Percentiles rank a stretch among this genome's conserved stretches.
These are phyloP conservation scores for Arthrobotrys sphaeroides DNA, from an alignment of 2,329 filamentous ascomycete genomes.

Conservation along the genomic window DNA sequence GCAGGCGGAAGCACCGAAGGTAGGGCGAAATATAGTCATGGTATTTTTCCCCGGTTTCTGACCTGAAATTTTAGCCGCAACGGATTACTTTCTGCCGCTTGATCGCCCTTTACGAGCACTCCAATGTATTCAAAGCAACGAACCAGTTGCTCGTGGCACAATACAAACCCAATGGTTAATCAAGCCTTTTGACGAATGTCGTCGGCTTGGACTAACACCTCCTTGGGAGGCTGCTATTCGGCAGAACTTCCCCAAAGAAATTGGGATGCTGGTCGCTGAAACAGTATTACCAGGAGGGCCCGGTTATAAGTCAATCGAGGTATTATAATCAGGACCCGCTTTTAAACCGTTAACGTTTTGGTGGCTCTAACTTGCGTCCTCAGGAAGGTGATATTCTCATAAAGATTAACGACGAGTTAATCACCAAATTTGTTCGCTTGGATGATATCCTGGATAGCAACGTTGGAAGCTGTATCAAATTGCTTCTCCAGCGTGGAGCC, in stretches of 20 bases:
- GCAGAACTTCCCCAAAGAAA: constrained; percentile 86
- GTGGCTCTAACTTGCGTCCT: constrained; percentile 29
- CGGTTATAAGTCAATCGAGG: constrained; percentile 81
- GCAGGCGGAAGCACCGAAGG: constrained; percentile 93
- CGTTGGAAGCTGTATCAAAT: constrained; percentile 78
- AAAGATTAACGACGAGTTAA: constrained; percentile 89
- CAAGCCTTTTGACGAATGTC: constrained; percentile 97
- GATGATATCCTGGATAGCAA: constrained; percentile 91
- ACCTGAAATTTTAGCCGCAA: constrained; percentile 71
- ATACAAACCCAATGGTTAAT: constrained; percentile 97
- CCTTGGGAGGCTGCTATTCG: constrained; percentile 88
- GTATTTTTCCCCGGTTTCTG: background rate
- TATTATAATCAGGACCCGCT: constrained; percentile 10
- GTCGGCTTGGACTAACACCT: constrained; percentile 82
- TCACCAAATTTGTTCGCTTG: constrained; percentile 90
- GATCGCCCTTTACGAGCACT: constrained; percentile 89
- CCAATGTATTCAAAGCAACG: constrained; percentile 80
- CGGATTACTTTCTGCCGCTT: constrained; percentile 94
- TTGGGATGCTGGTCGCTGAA: constrained; percentile 95
- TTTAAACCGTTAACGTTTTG: background rate
- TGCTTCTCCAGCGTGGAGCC: constrained; percentile 88
- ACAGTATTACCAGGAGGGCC: constrained; percentile 92
- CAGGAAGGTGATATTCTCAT: constrained; percentile 88
- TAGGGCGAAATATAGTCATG: background rate
- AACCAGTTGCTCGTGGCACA: constrained; percentile 85